Evolutionary conservation across 2,329 filamentous ascomycete species (phyloP).

Genomic region (Aspergillus tubingensis): DNA sequence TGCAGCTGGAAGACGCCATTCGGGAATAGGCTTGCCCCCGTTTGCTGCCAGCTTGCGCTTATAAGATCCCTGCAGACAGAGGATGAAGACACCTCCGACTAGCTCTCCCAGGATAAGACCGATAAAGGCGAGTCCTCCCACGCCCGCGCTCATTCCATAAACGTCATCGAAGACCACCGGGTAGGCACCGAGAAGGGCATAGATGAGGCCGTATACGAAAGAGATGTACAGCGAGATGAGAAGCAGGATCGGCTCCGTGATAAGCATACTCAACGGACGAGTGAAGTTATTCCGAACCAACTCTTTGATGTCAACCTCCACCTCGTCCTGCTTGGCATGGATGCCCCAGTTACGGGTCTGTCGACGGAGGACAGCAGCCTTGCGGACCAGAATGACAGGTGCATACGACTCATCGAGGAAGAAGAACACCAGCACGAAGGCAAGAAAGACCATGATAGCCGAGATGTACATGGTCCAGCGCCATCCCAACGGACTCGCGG

Average conservation of each 20-base stretch:
- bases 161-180: slow-evolving; percentile 35
- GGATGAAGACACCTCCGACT: slow-evolving; percentile 31
- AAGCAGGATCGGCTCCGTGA: slow-evolving; percentile 45
- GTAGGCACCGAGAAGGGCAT: slow-evolving; percentile 35
- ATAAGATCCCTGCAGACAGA: slow-evolving; percentile 33
- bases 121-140: slow-evolving; percentile 34
- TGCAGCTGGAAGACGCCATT: slow-evolving; percentile 38
- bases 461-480: slow-evolving; percentile 57
- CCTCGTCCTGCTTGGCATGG: slow-evolving; percentile 57
- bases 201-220: slow-evolving; percentile 38
- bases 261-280: slow-evolving; percentile 43
- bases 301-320: slow-evolving; percentile 54
- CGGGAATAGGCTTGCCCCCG: slow-evolving; percentile 32
- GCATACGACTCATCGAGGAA: slow-evolving; percentile 60
- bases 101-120: slow-evolving; percentile 37
- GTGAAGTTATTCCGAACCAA: slow-evolving; percentile 52
- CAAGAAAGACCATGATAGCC: slow-evolving; percentile 55
- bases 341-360: slow-evolving; percentile 63
- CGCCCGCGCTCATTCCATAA: slow-evolving; percentile 34
- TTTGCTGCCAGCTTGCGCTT: slow-evolving; percentile 34
- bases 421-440: slow-evolving; percentile 38
- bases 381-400: slow-evolving; percentile 40
- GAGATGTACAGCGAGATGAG: slow-evolving; percentile 36
- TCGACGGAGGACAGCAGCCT: slow-evolving; percentile 53
- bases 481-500: slow-evolving; percentile 52